Evolutionary conservation across 2,329 filamentous ascomycete genomes (phyloP), one percentile per base, ranked within the genome.

Genomic region (Chaetomiaceae sp.): DNA sequence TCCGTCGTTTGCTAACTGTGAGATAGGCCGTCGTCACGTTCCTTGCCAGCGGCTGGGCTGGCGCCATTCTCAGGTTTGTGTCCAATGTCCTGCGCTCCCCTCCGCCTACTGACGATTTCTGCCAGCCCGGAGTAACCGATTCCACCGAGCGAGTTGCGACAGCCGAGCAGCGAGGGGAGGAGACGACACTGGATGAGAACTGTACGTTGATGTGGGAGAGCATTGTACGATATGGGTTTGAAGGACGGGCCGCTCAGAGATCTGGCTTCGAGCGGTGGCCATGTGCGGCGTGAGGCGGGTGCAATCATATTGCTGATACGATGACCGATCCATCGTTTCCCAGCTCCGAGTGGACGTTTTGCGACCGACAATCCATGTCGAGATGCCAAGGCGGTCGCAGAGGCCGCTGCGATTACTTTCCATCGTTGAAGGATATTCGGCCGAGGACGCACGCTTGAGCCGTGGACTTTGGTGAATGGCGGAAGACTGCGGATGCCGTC

Each of bases 41-140:
- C 64, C 70, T 82, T 55, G 70, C 76, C 55, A 80, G 74, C 68
- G 73, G 72, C 46, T 77, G 75, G 68, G 73, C 73, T 62, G 78
- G 81, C 58, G 68, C 73, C 58, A 67, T 81, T 45, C 68, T 81
- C 17, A 43, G 51, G 56, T 58, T 8, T 6, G 56, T 47, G 4
- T 10, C 12, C 15, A 15, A 8, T 26, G 6, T 3, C 27, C 26
- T 12, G 19, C n/a, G 7, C 1, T 8, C 7, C 2, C 11, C 19
- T 11, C 6, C 7, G 1, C 11, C 11, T 12, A 34, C 42, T 35
- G 22, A 45, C 33, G n/a, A n/a, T n/a, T 11, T 12, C 17, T 22
- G 0, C 14, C 37, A 44, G 38, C 45, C 54, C 49, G 9, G 37
- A 49, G 48, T 55, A 46, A 53, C 17, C 42, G 32, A 44, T 19